These are phyloP conservation scores for Chrysochromulina tobinii DNA, from an alignment of 78 protist genomes.

Conservation along the genomic window DNA sequence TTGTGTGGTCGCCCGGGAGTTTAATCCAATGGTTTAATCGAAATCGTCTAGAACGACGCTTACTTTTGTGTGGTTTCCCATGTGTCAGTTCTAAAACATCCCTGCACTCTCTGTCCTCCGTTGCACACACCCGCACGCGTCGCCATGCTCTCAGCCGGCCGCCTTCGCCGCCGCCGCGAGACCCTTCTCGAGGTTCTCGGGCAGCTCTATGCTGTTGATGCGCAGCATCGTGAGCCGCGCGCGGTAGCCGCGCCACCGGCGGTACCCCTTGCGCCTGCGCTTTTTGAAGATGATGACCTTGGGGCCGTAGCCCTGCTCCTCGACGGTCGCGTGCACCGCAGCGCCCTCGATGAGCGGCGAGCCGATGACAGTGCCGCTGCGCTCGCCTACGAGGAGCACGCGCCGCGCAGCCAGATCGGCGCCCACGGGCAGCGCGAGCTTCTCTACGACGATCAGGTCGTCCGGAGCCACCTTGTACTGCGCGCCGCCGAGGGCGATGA, in stretches of 20 bases:
- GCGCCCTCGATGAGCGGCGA: neutral
- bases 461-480: constrained; percentile 7
- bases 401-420: no score
- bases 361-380: neutral
- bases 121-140: no score
- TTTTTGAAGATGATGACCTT: constrained; percentile 12
- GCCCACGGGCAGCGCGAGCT: neutral
- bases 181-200: neutral
- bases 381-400: neutral
- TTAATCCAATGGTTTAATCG: no score
- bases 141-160: no score
- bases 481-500: neutral
- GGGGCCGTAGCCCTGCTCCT: neutral
- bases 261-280: neutral
- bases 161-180: neutral
- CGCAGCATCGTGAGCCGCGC: neutral
- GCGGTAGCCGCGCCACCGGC: neutral
- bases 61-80: no score
- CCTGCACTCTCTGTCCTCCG: no score
- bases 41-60: no score
- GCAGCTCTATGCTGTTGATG: neutral
- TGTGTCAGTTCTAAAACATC: no score
- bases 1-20: no score
- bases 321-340: neutral
- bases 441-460: neutral